Base-by-base conservation (phyloP, 139 green algal species). In the Chlamydomonas sp. region DNA sequence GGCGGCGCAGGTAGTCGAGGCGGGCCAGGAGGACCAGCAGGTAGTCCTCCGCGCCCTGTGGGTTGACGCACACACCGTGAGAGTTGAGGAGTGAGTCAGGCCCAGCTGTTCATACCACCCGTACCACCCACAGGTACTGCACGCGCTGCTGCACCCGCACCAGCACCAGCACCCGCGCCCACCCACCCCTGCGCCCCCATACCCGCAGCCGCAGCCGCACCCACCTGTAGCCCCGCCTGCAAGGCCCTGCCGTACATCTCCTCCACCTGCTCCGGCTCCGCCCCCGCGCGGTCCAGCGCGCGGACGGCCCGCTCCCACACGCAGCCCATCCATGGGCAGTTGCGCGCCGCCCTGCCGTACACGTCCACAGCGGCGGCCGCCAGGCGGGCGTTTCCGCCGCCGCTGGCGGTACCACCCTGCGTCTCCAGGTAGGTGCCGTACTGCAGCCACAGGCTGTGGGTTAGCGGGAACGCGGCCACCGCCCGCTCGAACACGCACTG, bases 241-340 rank as follows among this genome's bases (percentile, higher is more conserved):
- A 95, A 63, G 18, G 93, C 93, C 60, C 63, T 75, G 63, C 84
- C 73, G 81, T 90, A 93, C 78, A 93, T 76, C 68, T 61, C 77
- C n/a, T 76, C 77, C 75, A 93, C 86, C 80, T 85, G 67, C 74
- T 91, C 86, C 57, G 20, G 18, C 10, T 14, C 6, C 10, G 87
- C 80, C 0, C 18, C 80, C 14, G 58, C 69, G 63, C 84, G 74
- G 49, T 96, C 92, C 63, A 94, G 57, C 17, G 90, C 90, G 0
- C 91, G 82, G n/a, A 97, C 85, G 2, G 86, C 88, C 5, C 87
- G 67, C 12, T 86, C 91, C 96, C 96, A 98, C 80, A 98, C 69
- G 2, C 79, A 62, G 1, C 94, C 95, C 61, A 97, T 90, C 96
- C 96, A 98, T 68, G 95, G 95, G 90, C 96, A 98, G 92, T 98